Evolutionary conservation across 148 eudicot species (phyloP).

Genomic region (Camellia lanceoleosa): DNA sequence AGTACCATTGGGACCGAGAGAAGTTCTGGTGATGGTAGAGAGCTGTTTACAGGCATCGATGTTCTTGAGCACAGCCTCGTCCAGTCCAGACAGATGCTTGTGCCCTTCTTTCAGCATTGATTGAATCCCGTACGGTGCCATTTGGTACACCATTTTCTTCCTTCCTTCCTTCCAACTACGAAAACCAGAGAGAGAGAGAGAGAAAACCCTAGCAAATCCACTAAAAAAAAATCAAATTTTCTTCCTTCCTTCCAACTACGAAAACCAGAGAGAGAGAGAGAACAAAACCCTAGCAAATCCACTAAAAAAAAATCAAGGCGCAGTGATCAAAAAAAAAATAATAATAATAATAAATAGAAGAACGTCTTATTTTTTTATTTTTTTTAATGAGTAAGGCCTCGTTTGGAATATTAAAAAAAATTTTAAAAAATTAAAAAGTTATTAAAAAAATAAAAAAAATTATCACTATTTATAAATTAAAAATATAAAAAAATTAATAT

Average conservation of each 20-base stretch:
- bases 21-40: constrained; percentile 76
- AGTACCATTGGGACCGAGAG: constrained; percentile 80
- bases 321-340: too few species aligned
- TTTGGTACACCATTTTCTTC: constrained; percentile 52
- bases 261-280: background rate
- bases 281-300: constrained; percentile 8
- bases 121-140: constrained; percentile 62
- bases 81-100: constrained; percentile 82
- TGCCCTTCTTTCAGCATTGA: constrained; percentile 89
- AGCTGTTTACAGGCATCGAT: constrained; percentile 93
- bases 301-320: too few species aligned
- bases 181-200: background rate
- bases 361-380: too few species aligned
- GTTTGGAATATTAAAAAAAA: too few species aligned
- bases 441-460: too few species aligned
- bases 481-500: too few species aligned
- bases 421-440: too few species aligned
- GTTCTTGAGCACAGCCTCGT: constrained; percentile 86
- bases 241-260: background rate
- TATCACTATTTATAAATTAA: too few species aligned
- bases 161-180: background rate
- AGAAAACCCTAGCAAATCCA: constrained; percentile 7
- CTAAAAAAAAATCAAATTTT: too few species aligned
- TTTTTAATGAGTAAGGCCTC: too few species aligned
- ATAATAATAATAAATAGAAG: too few species aligned